A percentile compares a stretch with the other conserved stretches of the same genome.
phyloP scores from a whole-genome alignment of 164 flowering plant genomes.

The Kingdonia uniflora region DNA sequence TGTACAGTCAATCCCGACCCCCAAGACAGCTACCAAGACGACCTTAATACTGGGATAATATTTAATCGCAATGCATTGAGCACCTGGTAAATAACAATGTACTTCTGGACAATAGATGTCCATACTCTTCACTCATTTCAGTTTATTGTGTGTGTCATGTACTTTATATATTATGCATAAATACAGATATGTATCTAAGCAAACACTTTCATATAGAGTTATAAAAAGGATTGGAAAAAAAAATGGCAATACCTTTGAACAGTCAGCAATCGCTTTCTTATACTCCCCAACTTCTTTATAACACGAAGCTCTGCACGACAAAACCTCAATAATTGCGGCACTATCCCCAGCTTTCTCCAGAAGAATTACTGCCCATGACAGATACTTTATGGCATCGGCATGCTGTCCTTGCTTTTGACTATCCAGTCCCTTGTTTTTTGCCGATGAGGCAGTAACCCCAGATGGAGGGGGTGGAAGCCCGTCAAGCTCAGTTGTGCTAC shows the following conservation, averaged over 20 bases:
- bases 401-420: slow-evolving; percentile 84
- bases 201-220: too few relatives aligned
- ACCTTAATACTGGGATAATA: too few relatives aligned
- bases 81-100: too few relatives aligned
- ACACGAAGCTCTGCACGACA: slow-evolving; percentile 82
- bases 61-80: too few relatives aligned
- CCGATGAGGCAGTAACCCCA: slow-evolving; percentile 58
- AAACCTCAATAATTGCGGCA: slow-evolving; percentile 43
- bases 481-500: slow-evolving; percentile 75
- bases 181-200: too few relatives aligned
- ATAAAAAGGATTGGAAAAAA: not conserved
- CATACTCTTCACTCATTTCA: too few relatives aligned
- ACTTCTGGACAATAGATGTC: too few relatives aligned
- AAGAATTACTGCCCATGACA: slow-evolving; percentile 84
- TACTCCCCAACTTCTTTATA: slow-evolving; percentile 99
- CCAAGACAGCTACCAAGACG: too few relatives aligned
- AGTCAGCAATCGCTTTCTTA: slow-evolving; percentile 94
- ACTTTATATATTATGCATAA: too few relatives aligned
- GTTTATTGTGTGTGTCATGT: too few relatives aligned
- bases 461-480: slow-evolving; percentile 95
- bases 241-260: slow-evolving; percentile 59
- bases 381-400: slow-evolving; percentile 98
- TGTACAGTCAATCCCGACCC: too few relatives aligned
- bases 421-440: slow-evolving; percentile 86
- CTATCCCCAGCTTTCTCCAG: slow-evolving; percentile 63